A percentile compares a stretch with the other conserved stretches of the same genome.
phyloP scores from a whole-genome alignment of 2,329 filamentous ascomycete species.

The Aspergillus uvarum region DNA sequence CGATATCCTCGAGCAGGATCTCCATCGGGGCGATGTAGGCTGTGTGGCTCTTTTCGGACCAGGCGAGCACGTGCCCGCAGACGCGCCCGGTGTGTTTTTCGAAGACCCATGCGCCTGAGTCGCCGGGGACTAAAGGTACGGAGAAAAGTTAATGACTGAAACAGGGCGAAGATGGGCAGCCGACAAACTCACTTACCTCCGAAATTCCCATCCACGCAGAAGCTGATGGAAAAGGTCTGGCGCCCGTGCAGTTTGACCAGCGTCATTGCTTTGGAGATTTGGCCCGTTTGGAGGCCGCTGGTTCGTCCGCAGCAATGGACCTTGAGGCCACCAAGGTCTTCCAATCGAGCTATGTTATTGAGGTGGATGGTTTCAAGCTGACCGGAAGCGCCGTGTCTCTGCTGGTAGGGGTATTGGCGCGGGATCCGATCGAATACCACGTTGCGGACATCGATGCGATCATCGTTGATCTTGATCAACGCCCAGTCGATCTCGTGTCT shows the following conservation, averaged over 20 bases:
- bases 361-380: slow-evolving; percentile 45
- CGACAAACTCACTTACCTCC: slow-evolving; percentile 46
- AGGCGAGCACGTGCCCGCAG: slow-evolving; percentile 87
- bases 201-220: slow-evolving; percentile 61
- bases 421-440: slow-evolving; percentile 51
- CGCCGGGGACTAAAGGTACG: slow-evolving; percentile 65
- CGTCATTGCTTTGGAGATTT: slow-evolving; percentile 73
- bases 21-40: slow-evolving; percentile 98
- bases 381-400: slow-evolving; percentile 53
- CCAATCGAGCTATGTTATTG: slow-evolving; percentile 57
- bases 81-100: slow-evolving; percentile 75
- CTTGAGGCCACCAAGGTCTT: slow-evolving; percentile 66
- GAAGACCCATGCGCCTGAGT: slow-evolving; percentile 91
- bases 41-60: slow-evolving; percentile 74
- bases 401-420: slow-evolving; percentile 34
- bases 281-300: slow-evolving; percentile 75
- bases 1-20: slow-evolving; percentile 80
- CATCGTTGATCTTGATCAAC: slow-evolving; percentile 73
- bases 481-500: slow-evolving; percentile 96
- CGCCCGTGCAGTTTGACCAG: slow-evolving; percentile 87
- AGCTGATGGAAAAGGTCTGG: slow-evolving; percentile 72
- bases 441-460: slow-evolving; percentile 71
- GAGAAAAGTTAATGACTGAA: slow-evolving; percentile 2
- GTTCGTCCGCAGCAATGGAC: slow-evolving; percentile 90
- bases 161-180: not conserved